These are phyloP conservation scores for Simplicillium aogashimaense DNA, from an alignment of 2,329 filamentous ascomycete species.

Conservation along the genomic window DNA sequence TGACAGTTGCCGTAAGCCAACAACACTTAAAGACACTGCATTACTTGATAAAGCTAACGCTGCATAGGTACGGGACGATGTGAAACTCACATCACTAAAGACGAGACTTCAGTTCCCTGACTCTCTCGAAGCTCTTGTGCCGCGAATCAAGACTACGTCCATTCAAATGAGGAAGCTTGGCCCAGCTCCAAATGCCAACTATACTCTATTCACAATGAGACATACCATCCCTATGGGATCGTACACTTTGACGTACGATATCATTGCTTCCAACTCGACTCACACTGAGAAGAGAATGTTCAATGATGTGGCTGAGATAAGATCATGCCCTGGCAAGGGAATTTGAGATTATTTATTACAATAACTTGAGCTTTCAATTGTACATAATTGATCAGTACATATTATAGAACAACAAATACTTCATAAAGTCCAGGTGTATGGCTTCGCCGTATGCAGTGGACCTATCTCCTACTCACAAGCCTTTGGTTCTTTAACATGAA, in stretches of 20 bases:
- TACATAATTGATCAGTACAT: too few species aligned
- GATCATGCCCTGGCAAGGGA: background rate
- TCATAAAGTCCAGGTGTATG: too few species aligned
- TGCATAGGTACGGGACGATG: background rate
- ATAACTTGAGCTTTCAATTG: too few species aligned
- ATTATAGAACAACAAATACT: too few species aligned
- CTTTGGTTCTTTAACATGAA: too few species aligned
- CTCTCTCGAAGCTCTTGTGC: constrained; percentile 1
- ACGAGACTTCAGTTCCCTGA: background rate
- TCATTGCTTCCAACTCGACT: constrained; percentile 7
- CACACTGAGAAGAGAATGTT: constrained; percentile 3
- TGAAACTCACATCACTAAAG: background rate
- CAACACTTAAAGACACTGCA: background rate
- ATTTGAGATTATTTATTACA: too few species aligned
- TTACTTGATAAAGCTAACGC: background rate
- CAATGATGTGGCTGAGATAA: constrained; percentile 3
- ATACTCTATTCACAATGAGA: constrained; percentile 5
- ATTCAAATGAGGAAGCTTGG: constrained; percentile 4
- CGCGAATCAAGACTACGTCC: constrained; percentile 1
- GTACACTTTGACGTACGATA: constrained; percentile 7
- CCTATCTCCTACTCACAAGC: too few species aligned
- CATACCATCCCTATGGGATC: background rate
- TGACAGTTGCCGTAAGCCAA: background rate
- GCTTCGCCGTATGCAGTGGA: too few species aligned
- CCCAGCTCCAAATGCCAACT: background rate